Conservation (phyloP, 2,329 filamentous ascomycete species). For the Nemania abortiva region DNA sequence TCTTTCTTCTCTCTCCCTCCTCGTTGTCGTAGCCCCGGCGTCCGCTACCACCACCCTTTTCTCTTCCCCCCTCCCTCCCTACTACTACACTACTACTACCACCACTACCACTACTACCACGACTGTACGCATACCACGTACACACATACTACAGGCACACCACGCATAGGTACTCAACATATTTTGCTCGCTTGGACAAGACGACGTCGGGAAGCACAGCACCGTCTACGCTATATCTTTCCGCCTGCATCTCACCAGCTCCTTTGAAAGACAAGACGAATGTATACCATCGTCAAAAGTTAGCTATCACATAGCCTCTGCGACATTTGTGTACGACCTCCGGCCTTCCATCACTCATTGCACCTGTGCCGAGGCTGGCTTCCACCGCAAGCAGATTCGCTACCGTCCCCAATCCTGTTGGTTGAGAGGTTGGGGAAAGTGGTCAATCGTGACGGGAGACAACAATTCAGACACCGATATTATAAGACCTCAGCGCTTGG, state of each 20-base stretch:
- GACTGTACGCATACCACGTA: slow-evolving; percentile 7
- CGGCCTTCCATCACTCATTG: slow-evolving; percentile 8
- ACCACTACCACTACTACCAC: slow-evolving; percentile 33
- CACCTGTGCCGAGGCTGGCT: slow-evolving; percentile 25
- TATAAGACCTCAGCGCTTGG: slow-evolving; percentile 22
- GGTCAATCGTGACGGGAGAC: slow-evolving; percentile 29
- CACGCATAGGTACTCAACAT: neutral
- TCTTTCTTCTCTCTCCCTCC: slow-evolving; percentile 30
- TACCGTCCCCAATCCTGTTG: slow-evolving; percentile 30
- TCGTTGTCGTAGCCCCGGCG: slow-evolving; percentile 38
- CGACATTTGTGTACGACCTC: slow-evolving; percentile 22
- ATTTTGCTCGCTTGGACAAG: slow-evolving; percentile 20
- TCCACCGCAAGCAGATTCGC: slow-evolving; percentile 17
- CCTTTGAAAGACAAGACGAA: slow-evolving; percentile 26
- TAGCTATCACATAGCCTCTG: slow-evolving; percentile 19
- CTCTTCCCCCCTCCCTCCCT: slow-evolving; percentile 43
- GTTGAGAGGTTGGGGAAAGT: slow-evolving; percentile 34
- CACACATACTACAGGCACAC: neutral
- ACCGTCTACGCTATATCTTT: slow-evolving; percentile 21
- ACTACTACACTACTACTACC: slow-evolving; percentile 32
- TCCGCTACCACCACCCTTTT: slow-evolving; percentile 33
- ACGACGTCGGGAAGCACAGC: slow-evolving; percentile 16
- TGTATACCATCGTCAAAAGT: slow-evolving; percentile 12
- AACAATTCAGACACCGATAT: slow-evolving; percentile 19
- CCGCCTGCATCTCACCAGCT: slow-evolving; percentile 13